Conservation (phyloP, 331 rosid species). For the Rhamnella rubrinervis region DNA sequence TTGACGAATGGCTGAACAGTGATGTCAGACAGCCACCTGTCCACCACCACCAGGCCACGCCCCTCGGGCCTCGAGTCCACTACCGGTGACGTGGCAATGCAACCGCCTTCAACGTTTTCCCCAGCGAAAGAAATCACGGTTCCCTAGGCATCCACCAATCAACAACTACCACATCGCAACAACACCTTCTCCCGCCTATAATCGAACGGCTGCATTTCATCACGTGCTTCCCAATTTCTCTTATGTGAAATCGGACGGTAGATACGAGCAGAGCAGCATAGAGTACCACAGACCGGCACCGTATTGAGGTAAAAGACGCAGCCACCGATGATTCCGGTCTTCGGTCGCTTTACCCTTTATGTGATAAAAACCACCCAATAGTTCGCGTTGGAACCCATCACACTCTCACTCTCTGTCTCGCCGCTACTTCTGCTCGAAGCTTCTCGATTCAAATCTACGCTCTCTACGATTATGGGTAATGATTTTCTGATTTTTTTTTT, state of each 20-base stretch:
- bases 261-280: background rate
- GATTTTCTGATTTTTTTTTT: background rate
- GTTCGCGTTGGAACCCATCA: background rate
- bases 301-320: background rate
- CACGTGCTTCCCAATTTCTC: background rate
- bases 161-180: background rate
- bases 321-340: constrained; percentile 29
- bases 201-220: background rate
- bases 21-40: constrained; percentile 9
- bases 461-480: constrained; percentile 46
- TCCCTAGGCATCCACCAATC: background rate
- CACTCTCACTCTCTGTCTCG: background rate
- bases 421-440: background rate
- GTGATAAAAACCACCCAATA: background rate
- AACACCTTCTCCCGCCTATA: no score
- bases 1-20: background rate
- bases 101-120: background rate
- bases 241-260: background rate
- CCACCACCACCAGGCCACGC: background rate
- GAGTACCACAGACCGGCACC: background rate
- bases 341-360: constrained; percentile 1
- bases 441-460: background rate
- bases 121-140: background rate
- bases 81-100: background rate
- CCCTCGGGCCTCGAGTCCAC: background rate